Percentiles rank a stretch among this genome's conserved stretches.
phyloP scores from a whole-genome alignment of 1,139 yeast genomes.

The Geotrichum macrosporum region DNA sequence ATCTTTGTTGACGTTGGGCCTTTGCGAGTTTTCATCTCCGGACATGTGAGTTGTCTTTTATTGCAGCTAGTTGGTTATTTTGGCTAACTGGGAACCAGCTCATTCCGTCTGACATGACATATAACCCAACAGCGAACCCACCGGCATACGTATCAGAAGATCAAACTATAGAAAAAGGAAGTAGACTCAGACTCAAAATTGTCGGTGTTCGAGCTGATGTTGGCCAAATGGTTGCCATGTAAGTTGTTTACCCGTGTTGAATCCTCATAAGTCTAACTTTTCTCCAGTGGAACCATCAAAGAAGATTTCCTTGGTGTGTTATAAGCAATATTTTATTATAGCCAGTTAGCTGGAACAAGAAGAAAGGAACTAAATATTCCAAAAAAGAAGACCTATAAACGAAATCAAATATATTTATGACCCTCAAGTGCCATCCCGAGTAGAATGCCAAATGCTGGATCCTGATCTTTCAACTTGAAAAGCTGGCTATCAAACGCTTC shows the following conservation, averaged over 20 bases:
- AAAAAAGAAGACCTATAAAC: background rate
- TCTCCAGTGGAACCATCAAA: constrained; percentile 72
- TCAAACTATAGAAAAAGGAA: constrained; percentile 89
- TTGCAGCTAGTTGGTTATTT: background rate
- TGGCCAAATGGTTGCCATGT: constrained; percentile 89
- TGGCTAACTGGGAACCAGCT: constrained; percentile 36
- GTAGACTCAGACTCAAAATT: constrained; percentile 87
- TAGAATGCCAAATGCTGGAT: constrained; percentile 4
- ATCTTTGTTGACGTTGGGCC: constrained; percentile 99
- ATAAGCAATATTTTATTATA: constrained; percentile 28
- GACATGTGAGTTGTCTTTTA: constrained; percentile 54
- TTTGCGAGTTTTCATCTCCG: constrained; percentile 86
- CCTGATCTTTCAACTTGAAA: background rate
- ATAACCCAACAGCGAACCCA: constrained; percentile 93
- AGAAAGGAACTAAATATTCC: background rate
- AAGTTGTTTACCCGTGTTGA: constrained; percentile 24
- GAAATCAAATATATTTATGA: constrained; percentile 7
- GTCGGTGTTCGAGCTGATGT: constrained; percentile 98
- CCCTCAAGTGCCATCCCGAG: background rate
- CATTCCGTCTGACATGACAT: constrained; percentile 90
- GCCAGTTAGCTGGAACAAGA: background rate
- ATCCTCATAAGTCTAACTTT: constrained; percentile 18
- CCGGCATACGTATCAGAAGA: constrained; percentile 98
- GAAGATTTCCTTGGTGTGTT: constrained; percentile 93
- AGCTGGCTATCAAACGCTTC: constrained; percentile 13